phyloP scores from a whole-genome alignment of 2,329 filamentous ascomycete species.

The Aspergillus pseudotamarii region DNA sequence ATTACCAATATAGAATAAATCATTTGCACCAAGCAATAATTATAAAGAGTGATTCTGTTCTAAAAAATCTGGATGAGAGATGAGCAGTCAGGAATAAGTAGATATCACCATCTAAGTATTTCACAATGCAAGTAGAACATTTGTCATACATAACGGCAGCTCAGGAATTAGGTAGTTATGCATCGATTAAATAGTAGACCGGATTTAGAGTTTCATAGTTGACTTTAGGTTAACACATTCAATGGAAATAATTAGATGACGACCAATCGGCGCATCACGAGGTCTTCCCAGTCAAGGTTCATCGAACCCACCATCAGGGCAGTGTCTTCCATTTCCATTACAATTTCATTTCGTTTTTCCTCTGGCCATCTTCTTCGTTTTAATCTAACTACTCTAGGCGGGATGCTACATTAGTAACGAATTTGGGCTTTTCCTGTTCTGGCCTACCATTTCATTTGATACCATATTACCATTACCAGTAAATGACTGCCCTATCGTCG shows the following conservation, averaged over 20 bases:
- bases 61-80: neutral
- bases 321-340: too few species aligned
- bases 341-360: too few species aligned
- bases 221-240: neutral
- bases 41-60: neutral
- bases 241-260: slow-evolving; percentile 3
- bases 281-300: neutral
- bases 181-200: neutral
- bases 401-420: neutral
- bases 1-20: neutral
- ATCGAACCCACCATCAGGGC: too few species aligned
- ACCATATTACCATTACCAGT: neutral
- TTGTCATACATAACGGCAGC: neutral
- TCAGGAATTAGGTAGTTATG: too few species aligned
- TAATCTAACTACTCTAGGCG: neutral
- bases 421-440: neutral
- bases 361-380: too few species aligned
- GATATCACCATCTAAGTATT: neutral
- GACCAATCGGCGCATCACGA: slow-evolving; percentile 26
- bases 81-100: neutral
- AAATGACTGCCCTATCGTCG: neutral
- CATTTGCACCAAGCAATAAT: neutral
- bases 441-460: neutral
- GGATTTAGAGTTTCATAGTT: neutral
- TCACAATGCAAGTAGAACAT: neutral